Base-by-base conservation (phyloP, 345 rosid genomes). In the Hibiscus trionum region DNA sequence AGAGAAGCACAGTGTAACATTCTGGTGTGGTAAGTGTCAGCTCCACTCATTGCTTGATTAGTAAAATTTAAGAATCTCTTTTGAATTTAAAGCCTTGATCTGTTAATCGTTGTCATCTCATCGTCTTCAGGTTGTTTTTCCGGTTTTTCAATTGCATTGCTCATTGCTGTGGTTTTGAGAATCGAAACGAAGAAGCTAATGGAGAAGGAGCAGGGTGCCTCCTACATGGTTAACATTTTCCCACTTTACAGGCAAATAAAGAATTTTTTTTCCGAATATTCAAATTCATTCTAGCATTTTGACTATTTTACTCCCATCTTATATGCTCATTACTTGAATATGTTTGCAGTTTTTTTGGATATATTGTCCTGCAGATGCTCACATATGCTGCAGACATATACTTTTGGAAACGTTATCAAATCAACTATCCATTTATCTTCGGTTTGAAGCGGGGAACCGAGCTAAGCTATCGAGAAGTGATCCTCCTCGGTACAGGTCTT, bases 361-460 rank as follows among this genome's bases (percentile, higher is more conserved):
- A 77, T 56, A 63, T 78, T 72, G 78, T 85, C 58, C 87, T 91
- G 49, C 93, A 87, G 72, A 83, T 85, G 90, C 86, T 89, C 21
- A 83, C 77, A 72, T 86, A 86, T 39, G 80, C 95, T 0, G 82
- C 86, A 1, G 78, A 91, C 78, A 50, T 85, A 62, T 91, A 83
- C 86, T 86, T 89, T 75, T 89, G 95, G 97, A 84, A 78, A 79
- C 86, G 73, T 56, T 89, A 80, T 74, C 78, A 80, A 66, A 80
- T 89, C 82, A 91, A 89, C 82, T 85, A 91, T 70, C 76, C 90
- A 4, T 91, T 91, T 72, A 88, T 89, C 49, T 88, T 88, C 70
- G 90, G 89, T 75, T 82, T 88, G 80, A 85, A 89, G 80, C 85
- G 80, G 73, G 95, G 97, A 75, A 89, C 90, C 2, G 89, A 85